A percentile compares a stretch with the other conserved stretches of the same genome.
These are phyloP conservation scores for Quercus dentata DNA, from an alignment of 306 rosid genomes.

Conservation along the genomic window DNA sequence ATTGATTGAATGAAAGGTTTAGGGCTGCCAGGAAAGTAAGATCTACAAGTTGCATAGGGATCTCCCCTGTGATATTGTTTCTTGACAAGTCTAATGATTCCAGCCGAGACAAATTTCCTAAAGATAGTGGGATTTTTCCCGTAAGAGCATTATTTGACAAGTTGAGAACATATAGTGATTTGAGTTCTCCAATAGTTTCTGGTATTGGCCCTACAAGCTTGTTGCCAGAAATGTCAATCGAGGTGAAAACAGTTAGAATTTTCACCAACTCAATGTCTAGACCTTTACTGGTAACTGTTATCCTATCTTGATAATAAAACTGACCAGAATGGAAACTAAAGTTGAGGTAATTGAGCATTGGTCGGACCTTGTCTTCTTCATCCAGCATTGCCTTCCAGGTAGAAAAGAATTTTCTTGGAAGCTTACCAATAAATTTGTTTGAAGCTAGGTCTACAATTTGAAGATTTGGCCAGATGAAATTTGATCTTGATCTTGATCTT, in stretches of 20 bases:
- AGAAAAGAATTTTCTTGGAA: constrained; percentile 26
- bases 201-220: constrained; percentile 25
- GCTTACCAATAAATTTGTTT: too few species aligned
- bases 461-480: too few species aligned
- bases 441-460: too few species aligned
- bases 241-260: constrained; percentile 33
- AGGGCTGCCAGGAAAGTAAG: constrained; percentile 33
- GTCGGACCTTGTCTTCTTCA: constrained; percentile 2
- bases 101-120: constrained; percentile 28
- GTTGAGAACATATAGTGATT: constrained; percentile 37
- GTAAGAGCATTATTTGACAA: constrained; percentile 42
- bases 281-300: too few species aligned
- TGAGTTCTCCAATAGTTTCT: constrained; percentile 21
- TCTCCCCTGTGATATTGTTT: constrained; percentile 32
- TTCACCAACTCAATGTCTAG: background rate
- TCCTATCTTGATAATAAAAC: too few species aligned
- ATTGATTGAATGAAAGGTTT: constrained; percentile 28
- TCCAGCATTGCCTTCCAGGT: constrained; percentile 46
- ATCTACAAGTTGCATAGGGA: constrained; percentile 29
- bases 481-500: too few species aligned
- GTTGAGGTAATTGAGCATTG: background rate
- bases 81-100: constrained; percentile 56
- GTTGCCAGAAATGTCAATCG: constrained; percentile 52
- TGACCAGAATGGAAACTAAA: background rate
- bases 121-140: constrained; percentile 35